Percentiles rank a stretch among this genome's conserved stretches.
Evolutionary conservation across 441 rosid species (phyloP).

Genomic region (Croton laevigatus): DNA sequence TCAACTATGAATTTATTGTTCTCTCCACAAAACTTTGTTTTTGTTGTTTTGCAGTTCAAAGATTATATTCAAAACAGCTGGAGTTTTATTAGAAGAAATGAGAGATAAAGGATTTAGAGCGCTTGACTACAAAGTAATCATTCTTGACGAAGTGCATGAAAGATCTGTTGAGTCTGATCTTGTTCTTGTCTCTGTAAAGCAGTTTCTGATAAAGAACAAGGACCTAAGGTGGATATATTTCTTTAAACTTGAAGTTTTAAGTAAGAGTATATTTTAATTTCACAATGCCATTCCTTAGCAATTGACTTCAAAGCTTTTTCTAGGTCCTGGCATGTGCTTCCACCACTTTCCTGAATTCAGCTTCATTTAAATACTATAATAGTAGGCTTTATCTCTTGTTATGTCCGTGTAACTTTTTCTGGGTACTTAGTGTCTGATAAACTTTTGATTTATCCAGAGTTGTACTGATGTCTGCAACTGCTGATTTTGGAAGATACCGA

Average conservation of each 20-base stretch:
- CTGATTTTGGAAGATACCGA: slow-evolving; percentile 77
- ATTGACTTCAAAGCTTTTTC: not conserved
- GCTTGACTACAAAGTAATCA: slow-evolving; percentile 81
- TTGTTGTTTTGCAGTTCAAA: slow-evolving; percentile 53
- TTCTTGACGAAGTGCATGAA: slow-evolving; percentile 99
- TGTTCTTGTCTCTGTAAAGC: slow-evolving; percentile 85
- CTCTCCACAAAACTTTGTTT: slow-evolving; percentile 10
- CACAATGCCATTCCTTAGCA: not conserved
- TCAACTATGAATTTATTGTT: not conserved
- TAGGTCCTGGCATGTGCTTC: slow-evolving; percentile 5
- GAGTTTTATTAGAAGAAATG: slow-evolving; percentile 92
- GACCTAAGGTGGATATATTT: slow-evolving; percentile 57
- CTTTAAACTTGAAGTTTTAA: slow-evolving; percentile 9
- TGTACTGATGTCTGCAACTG: slow-evolving; percentile 98
- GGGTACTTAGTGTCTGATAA: slow-evolving; percentile 15
- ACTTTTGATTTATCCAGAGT: slow-evolving; percentile 47
- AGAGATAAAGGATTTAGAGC: slow-evolving; percentile 78
- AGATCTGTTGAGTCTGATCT: slow-evolving; percentile 96
- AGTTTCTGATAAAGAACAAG: slow-evolving; percentile 69
- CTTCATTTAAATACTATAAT: not conserved
- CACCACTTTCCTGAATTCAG: not conserved
- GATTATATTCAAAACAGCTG: slow-evolving; percentile 94
- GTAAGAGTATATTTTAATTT: slow-evolving; percentile 5
- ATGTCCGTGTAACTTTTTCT: not conserved
- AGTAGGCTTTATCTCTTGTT: not conserved